Evolutionary conservation across 768 basidiomycete species (phyloP), one percentile per base, ranked within the genome.

Genomic region (Russula abietina): DNA sequence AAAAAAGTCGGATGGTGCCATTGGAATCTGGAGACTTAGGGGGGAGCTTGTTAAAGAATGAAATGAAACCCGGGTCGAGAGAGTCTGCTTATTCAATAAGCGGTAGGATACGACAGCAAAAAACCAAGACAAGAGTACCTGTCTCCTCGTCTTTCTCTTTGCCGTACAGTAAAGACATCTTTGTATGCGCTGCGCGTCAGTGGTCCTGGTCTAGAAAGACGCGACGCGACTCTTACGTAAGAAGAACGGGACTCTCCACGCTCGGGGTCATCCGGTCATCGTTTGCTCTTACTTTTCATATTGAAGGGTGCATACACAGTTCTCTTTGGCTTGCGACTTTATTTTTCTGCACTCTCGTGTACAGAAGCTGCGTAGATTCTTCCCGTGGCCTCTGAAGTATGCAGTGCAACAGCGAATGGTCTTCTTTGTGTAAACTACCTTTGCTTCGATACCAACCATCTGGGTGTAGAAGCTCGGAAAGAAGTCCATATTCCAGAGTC

Each of bases 1-100:
- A 84, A 72, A 98, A 98, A 17, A 99, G 83, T 14, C 97, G 85
- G 55, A 98, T 78, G 8, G 89, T 89, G 24, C 95, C 96, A 9
- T 81, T 61, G 0, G 70, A 81, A 59, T 86, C 85, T 5, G 88
- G 87, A 0, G 87, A 85, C 67, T 88, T 90, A 53, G 76, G 70
- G 0, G 83, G 83, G 6, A 92, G 77, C 48, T 77, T 80, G 10
- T 72, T 70, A 70, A 87, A 90, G 75, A 88, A 91, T 0, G 81
- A 73, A 69, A 88, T 82, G 71, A 97, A 96, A 0, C 89, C 89
- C 8, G 69, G 67, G 39, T 69, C 69, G 19, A 67, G 49, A 32
- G 43, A 65, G 26, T 67, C 60, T 57, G 39, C 6, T 19, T 26
- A 38, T 6, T 30, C 8, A 14, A 12, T 49, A 22, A 50, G 50